Conservation (phyloP, 306 rosid species). For the Glycine soja region DNA sequence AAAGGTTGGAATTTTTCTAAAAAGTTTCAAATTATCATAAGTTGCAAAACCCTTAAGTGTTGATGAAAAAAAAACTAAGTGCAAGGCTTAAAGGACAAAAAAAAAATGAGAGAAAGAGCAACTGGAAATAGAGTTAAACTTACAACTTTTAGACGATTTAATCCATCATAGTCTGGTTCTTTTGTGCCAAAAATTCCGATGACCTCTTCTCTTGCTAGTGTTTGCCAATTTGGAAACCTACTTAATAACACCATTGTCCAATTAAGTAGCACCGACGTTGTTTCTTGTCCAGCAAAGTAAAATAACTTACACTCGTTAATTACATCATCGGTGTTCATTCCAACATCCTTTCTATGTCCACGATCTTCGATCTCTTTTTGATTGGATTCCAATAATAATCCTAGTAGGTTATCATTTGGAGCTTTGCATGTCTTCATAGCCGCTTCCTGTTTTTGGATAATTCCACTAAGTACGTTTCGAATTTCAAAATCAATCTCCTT, state of each 20-base stretch:
- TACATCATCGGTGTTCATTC: background rate
- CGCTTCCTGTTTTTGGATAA: background rate
- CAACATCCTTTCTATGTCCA: background rate
- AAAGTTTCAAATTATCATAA: no score
- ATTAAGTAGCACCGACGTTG: background rate
- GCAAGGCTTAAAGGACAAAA: no score
- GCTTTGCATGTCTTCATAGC: background rate
- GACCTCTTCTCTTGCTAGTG: constrained; percentile 2
- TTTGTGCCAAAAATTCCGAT: background rate
- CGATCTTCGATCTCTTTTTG: background rate
- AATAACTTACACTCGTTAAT: background rate
- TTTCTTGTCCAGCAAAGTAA: constrained; percentile 1
- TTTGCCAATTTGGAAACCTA: constrained; percentile 3
- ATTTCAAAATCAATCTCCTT: background rate
- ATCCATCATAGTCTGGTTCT: background rate
- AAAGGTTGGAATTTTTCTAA: no score
- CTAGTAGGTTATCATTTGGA: background rate
- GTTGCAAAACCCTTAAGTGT: no score
- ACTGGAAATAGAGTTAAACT: background rate
- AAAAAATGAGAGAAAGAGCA: no score
- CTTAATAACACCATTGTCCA: background rate
- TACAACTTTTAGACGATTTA: constrained; percentile 9
- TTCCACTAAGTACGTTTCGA: background rate
- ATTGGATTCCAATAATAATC: background rate
- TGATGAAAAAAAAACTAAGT: no score